phyloP scores from a whole-genome alignment of 228 moss, liverwort and hornwort genomes.

The Sphagnum fallax region DNA sequence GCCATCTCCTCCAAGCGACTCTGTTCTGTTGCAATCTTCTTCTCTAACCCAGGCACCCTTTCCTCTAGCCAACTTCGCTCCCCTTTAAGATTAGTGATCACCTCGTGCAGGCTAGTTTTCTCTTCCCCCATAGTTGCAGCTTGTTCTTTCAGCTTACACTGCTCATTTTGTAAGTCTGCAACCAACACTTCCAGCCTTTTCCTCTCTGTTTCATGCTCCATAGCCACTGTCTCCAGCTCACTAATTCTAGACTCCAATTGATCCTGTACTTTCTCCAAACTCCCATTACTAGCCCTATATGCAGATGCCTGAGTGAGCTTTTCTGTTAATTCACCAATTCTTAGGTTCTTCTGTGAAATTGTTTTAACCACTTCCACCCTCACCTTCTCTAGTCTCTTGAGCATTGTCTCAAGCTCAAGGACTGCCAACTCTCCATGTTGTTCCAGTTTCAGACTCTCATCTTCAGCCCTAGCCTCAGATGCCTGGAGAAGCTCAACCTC shows the following conservation, averaged over 20 bases:
- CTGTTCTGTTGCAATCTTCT: conserved; percentile 63
- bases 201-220: conserved; percentile 11
- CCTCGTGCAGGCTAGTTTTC: conserved; percentile 37
- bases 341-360: neutral
- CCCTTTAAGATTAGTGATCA: conserved; percentile 45
- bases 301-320: neutral
- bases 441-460: no score
- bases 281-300: neutral
- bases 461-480: neutral
- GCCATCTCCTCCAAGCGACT: conserved; percentile 55
- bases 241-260: conserved; percentile 1
- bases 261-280: neutral
- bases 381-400: neutral
- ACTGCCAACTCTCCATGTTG: no score
- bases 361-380: neutral
- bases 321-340: neutral
- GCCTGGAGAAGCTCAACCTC: neutral
- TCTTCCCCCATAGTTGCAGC: conserved; percentile 22
- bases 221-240: conserved; percentile 7
- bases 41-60: conserved; percentile 61
- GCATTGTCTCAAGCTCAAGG: no score
- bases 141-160: conserved; percentile 21
- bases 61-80: conserved; percentile 65
- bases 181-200: conserved; percentile 23
- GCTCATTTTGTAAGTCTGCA: conserved; percentile 37